Evolutionary conservation across 495 filamentous ascomycete species (phyloP).

Genomic region (Penicillium argentinense): DNA sequence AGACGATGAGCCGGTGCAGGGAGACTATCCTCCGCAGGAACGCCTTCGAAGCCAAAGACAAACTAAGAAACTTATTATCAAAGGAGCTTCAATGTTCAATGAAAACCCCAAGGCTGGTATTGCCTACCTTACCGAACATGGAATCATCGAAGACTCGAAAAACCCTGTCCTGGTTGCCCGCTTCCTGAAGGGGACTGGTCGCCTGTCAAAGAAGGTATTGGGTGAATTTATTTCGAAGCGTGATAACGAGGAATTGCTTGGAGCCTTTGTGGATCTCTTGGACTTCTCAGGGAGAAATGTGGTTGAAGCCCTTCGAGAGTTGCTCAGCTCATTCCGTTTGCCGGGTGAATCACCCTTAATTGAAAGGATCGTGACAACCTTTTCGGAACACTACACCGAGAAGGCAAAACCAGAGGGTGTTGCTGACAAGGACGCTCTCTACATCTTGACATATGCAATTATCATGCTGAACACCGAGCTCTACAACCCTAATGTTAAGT

Average conservation of each 20-base stretch:
- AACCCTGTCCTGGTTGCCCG: slow-evolving; percentile 71
- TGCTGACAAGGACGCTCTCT: slow-evolving; percentile 85
- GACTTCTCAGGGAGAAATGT: slow-evolving; percentile 84
- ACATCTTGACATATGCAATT: slow-evolving; percentile 89
- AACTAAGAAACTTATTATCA: slow-evolving; percentile 84
- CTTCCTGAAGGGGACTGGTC: slow-evolving; percentile 81
- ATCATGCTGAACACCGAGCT: slow-evolving; percentile 95
- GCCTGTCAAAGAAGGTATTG: slow-evolving; percentile 85
- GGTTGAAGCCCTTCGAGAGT: slow-evolving; percentile 82
- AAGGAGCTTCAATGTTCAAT: slow-evolving; percentile 90
- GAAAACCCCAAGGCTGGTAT: slow-evolving; percentile 89
- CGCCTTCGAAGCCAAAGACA: slow-evolving; percentile 65
- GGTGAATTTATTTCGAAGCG: slow-evolving; percentile 93
- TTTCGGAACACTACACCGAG: slow-evolving; percentile 83
- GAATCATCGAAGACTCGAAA: slow-evolving; percentile 74
- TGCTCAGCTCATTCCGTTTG: slow-evolving; percentile 90
- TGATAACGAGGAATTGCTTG: slow-evolving; percentile 75
- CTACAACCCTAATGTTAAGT: slow-evolving; percentile 90
- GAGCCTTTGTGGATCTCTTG: slow-evolving; percentile 79
- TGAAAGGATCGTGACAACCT: slow-evolving; percentile 84
- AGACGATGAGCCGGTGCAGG: slow-evolving; percentile 62
- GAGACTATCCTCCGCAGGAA: slow-evolving; percentile 66
- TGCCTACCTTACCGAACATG: slow-evolving; percentile 77
- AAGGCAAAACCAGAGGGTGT: slow-evolving; percentile 70
- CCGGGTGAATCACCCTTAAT: slow-evolving; percentile 93